Conservation (phyloP, 2,329 filamentous ascomycete genomes). For the Hypoxylon sp. region DNA sequence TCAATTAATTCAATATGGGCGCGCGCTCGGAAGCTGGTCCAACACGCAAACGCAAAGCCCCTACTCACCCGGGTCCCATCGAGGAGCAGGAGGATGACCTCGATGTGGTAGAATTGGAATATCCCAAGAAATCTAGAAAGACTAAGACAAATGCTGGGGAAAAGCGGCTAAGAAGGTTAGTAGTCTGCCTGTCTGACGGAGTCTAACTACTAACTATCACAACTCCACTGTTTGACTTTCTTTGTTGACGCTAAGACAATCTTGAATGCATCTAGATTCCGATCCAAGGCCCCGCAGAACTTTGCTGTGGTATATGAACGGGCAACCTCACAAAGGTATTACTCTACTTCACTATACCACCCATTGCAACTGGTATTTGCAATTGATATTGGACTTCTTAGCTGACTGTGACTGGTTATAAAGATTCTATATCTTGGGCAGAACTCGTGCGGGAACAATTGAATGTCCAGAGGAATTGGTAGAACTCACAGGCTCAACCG, state of each 20-base stretch:
- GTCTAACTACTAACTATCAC: no score
- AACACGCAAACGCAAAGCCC: constrained; percentile 23
- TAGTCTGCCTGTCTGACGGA: no score
- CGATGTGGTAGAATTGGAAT: constrained; percentile 4
- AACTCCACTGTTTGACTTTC: no score
- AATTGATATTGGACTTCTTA: no score
- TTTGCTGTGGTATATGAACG: constrained; percentile 52
- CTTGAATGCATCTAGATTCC: constrained; percentile 45
- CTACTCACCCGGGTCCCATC: background rate
- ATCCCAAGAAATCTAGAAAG: constrained; percentile 10
- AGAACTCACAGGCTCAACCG: constrained; percentile 69
- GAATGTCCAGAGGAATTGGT: constrained; percentile 60
- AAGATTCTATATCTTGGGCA: constrained; percentile 56
- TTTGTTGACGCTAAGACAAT: no score
- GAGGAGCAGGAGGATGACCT: constrained; percentile 1
- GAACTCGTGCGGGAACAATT: constrained; percentile 48
- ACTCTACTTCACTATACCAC: no score
- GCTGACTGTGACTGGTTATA: background rate
- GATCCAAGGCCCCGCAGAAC: constrained; percentile 46
- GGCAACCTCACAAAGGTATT: constrained; percentile 52
- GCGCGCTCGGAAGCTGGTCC: background rate
- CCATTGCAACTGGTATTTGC: no score
- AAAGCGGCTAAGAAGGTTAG: constrained; percentile 27
- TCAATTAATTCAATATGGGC: no score
- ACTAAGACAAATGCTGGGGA: constrained; percentile 7